Evolutionary conservation across 2,329 filamentous ascomycete species (phyloP).

Genomic region (Claviceps sp.): DNA sequence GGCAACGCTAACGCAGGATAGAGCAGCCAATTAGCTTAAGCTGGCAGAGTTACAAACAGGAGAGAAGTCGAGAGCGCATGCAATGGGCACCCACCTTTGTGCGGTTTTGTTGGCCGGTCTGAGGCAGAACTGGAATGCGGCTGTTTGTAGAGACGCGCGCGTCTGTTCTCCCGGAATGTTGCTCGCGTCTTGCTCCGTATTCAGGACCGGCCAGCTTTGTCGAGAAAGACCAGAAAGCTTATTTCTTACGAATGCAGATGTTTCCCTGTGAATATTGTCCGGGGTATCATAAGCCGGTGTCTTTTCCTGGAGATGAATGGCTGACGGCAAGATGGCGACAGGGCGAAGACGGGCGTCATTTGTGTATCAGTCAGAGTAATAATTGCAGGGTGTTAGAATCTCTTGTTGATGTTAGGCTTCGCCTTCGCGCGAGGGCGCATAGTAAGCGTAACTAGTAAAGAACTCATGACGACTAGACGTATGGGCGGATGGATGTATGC

Average conservation of each 20-base stretch:
- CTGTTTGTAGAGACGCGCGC: not conserved
- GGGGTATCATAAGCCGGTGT: not conserved
- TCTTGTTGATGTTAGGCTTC: not conserved
- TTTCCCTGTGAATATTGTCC: not conserved
- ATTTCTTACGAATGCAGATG: not conserved
- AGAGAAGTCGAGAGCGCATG: not conserved
- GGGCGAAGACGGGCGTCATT: not conserved
- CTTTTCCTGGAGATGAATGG: not conserved
- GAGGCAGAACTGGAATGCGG: not conserved
- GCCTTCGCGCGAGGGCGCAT: not conserved
- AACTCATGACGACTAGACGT: not conserved
- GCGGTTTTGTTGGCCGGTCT: not conserved
- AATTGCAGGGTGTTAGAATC: not conserved
- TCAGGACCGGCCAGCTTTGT: not conserved
- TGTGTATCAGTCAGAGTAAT: not conserved
- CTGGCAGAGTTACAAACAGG: not conserved
- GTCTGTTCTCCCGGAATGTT: not conserved
- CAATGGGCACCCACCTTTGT: not conserved
- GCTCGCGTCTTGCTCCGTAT: not conserved
- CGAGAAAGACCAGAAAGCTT: not conserved
- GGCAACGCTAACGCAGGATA: not conserved
- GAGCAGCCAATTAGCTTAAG: not conserved
- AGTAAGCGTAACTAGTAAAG: not conserved
- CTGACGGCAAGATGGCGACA: not conserved
- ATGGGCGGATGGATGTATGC: not conserved